phyloP scores from a whole-genome alignment of 345 rosid species.

The Durio zibethinus region DNA sequence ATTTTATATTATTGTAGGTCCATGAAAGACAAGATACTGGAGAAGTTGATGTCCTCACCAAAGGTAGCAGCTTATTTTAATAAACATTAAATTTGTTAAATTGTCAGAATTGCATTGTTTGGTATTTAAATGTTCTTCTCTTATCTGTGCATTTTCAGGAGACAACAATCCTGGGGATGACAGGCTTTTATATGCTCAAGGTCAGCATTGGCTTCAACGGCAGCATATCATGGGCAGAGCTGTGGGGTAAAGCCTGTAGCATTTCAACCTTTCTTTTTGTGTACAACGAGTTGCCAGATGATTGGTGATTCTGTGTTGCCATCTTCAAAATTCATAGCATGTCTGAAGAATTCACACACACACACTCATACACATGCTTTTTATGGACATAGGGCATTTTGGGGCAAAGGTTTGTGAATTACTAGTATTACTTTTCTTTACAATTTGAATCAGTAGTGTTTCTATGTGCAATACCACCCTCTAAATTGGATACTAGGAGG shows the following conservation, averaged over 20 bases:
- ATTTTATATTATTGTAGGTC: constrained; percentile 44
- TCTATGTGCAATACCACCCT: neutral
- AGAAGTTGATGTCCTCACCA: constrained; percentile 91
- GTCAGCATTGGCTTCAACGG: constrained; percentile 82
- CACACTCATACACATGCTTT: neutral
- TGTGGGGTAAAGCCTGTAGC: constrained; percentile 56
- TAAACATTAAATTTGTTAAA: constrained; percentile 6
- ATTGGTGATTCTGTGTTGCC: neutral
- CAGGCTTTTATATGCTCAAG: constrained; percentile 77
- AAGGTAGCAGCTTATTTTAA: constrained; percentile 49
- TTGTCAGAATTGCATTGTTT: neutral
- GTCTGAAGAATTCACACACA: neutral
- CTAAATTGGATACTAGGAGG: neutral
- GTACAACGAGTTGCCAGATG: neutral
- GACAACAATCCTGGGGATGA: constrained; percentile 85
- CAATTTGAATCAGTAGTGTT: neutral
- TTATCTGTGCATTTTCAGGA: constrained; percentile 31
- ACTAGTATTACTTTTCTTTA: neutral
- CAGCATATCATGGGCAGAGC: constrained; percentile 91
- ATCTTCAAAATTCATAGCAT: neutral
- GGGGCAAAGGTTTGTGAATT: neutral
- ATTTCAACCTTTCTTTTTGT: neutral
- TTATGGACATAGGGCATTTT: neutral
- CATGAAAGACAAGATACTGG: constrained; percentile 79
- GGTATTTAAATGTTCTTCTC: constrained; percentile 5